These are phyloP conservation scores for Pisolithus tinctorius DNA, from an alignment of 768 basidiomycete genomes.

Conservation along the genomic window DNA sequence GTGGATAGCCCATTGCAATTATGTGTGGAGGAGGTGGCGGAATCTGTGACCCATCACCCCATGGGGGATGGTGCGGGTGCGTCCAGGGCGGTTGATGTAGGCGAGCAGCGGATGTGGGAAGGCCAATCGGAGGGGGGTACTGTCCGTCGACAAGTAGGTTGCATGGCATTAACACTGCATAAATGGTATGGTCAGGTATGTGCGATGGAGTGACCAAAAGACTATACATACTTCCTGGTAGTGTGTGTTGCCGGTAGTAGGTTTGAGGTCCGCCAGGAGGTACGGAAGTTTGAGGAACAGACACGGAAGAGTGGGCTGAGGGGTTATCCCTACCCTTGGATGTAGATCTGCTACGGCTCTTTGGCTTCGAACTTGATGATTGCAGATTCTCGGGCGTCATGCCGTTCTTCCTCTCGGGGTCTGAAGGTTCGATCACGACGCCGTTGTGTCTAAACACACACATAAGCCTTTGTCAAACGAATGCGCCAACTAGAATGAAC, in stretches of 20 bases:
- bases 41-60: no score
- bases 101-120: conserved; percentile 51
- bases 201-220: neutral
- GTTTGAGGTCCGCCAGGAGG: conserved; percentile 37
- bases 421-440: conserved; percentile 49
- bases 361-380: conserved; percentile 38
- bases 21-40: conserved; percentile 27
- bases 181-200: conserved; percentile 2
- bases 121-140: conserved; percentile 34
- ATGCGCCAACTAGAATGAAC: conserved; percentile 29
- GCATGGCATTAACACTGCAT: conserved; percentile 36
- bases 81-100: conserved; percentile 33
- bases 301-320: conserved; percentile 20
- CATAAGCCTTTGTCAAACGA: conserved; percentile 1
- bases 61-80: no score
- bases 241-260: conserved; percentile 64
- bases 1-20: conserved; percentile 31
- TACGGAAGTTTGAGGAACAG: conserved; percentile 30
- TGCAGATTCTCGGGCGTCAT: conserved; percentile 17
- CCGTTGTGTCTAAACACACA: conserved; percentile 49
- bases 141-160: conserved; percentile 37
- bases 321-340: conserved; percentile 31
- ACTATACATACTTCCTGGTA: conserved; percentile 33
- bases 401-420: conserved; percentile 16
- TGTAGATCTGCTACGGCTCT: conserved; percentile 44